Conservation (phyloP, 1,139 yeast genomes). For the Pneumocystis jirovecii region DNA sequence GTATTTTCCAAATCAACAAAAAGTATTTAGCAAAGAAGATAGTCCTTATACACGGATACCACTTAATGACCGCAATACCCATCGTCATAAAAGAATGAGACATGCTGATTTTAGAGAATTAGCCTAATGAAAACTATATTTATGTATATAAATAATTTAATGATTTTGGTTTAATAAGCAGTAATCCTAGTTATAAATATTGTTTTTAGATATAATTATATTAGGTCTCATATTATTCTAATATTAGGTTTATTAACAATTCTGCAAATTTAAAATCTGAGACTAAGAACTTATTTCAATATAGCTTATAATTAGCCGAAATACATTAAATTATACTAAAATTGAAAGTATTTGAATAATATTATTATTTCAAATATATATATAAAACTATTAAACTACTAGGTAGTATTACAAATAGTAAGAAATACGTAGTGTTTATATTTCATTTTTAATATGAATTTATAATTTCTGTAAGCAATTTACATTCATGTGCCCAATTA, state of each 20-base stretch:
- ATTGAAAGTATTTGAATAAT: background rate
- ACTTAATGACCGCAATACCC: background rate
- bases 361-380: background rate
- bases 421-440: background rate
- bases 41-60: slow-evolving; percentile 16
- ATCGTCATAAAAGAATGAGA: background rate
- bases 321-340: background rate
- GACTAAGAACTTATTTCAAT: background rate
- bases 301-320: background rate
- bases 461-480: slow-evolving; percentile 39
- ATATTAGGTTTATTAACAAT: background rate
- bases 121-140: background rate
- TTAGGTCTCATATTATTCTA: background rate
- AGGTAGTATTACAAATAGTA: background rate
- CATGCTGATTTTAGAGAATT: background rate
- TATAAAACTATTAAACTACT: background rate
- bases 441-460: slow-evolving; percentile 20
- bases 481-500: slow-evolving; percentile 49
- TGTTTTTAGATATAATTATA: background rate
- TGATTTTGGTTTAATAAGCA: background rate
- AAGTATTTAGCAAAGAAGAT: slow-evolving; percentile 15
- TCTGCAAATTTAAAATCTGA: background rate
- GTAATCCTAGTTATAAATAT: background rate
- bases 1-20: slow-evolving; percentile 10
- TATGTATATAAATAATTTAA: background rate